Evolutionary conservation across 345 rosid species (phyloP).

Genomic region (Xanthoceras sorbifolium): DNA sequence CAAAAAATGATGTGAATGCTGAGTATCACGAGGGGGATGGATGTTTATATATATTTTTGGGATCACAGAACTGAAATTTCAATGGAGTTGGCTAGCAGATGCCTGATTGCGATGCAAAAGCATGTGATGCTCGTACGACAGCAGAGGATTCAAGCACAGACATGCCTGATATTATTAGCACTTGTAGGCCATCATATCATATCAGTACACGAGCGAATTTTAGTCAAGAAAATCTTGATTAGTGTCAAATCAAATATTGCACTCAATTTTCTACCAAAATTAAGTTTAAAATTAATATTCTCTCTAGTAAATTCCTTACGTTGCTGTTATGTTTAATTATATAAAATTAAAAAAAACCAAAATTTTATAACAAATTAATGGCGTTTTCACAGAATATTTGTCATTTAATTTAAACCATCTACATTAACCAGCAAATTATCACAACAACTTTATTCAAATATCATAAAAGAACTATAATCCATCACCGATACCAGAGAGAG

Average conservation of each 20-base stretch:
- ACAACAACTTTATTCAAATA: no score
- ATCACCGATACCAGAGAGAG: not conserved
- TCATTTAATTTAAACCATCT: not conserved
- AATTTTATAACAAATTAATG: not conserved
- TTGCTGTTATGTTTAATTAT: not conserved
- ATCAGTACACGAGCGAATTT: not conserved
- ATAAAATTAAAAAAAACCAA: no score
- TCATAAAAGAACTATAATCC: not conserved
- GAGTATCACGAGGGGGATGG: not conserved
- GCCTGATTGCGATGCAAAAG: not conserved
- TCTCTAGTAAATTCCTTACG: no score
- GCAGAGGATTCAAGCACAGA: not conserved
- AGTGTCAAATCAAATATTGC: no score
- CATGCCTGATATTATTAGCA: conserved; percentile 10
- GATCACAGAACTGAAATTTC: not conserved
- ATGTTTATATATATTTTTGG: not conserved
- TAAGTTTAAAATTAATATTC: no score
- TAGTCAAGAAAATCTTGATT: not conserved
- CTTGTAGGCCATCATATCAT: conserved; percentile 6
- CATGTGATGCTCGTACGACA: conserved; percentile 4
- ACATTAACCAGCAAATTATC: not conserved
- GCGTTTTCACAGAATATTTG: not conserved
- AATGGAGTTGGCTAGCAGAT: not conserved
- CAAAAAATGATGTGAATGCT: not conserved
- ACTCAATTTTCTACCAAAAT: not conserved